Percentiles rank a stretch among this genome's conserved stretches.
phyloP scores from a whole-genome alignment of 148 eudicot genomes.

The Cornus suecica region DNA sequence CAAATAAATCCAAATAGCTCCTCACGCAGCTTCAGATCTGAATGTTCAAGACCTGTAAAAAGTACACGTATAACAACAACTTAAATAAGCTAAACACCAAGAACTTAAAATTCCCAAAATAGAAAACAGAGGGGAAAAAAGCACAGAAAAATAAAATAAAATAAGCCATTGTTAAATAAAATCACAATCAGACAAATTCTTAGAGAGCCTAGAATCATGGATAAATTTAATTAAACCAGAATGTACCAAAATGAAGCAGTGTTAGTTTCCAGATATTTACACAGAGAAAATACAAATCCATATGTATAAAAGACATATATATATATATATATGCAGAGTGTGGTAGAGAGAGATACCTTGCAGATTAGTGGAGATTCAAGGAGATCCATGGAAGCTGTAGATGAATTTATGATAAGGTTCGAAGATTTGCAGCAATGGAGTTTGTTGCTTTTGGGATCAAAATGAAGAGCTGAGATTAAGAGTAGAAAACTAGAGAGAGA shows the following conservation, averaged over 20 bases:
- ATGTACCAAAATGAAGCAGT: not conserved
- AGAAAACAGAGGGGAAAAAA: not conserved
- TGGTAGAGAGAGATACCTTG: not conserved
- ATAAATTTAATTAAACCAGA: not conserved
- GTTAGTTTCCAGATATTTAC: not conserved
- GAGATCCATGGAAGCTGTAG: not conserved
- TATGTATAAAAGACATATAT: not conserved
- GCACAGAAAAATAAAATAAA: not conserved
- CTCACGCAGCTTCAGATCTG: constrained; percentile 32
- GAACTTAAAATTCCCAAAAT: not conserved
- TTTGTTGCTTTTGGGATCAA: not conserved
- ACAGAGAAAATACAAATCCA: not conserved
- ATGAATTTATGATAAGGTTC: not conserved
- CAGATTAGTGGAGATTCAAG: not conserved
- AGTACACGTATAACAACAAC: not conserved
- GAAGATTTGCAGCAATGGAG: not conserved
- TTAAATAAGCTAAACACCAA: not conserved
- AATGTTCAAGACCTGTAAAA: constrained; percentile 24
- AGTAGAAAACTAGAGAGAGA: not conserved
- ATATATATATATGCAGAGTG: not conserved
- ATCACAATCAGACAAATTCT: not conserved
- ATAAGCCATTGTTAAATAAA: not conserved
- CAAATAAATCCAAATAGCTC: not conserved
- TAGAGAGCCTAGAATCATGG: constrained; percentile 1
- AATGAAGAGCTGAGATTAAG: not conserved